Evolutionary conservation across 2,329 filamentous ascomycete species (phyloP).

Genomic region (Sordariomycetes sp.): DNA sequence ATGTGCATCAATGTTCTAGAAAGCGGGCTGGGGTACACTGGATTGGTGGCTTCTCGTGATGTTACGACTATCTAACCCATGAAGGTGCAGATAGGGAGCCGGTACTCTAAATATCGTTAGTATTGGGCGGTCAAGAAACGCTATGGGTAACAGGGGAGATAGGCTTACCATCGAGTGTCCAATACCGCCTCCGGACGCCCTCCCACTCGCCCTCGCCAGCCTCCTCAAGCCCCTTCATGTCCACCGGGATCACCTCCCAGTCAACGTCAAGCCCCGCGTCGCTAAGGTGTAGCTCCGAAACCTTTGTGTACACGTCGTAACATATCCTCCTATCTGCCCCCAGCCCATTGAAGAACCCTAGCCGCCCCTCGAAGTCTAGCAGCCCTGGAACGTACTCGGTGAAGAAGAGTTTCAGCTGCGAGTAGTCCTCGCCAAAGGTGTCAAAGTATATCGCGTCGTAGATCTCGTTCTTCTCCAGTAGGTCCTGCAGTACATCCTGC

Average conservation of each 20-base stretch:
- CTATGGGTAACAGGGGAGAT: neutral
- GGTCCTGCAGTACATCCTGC: conserved; percentile 66
- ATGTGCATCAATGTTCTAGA: neutral
- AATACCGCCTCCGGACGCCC: conserved; percentile 80
- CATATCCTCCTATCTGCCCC: conserved; percentile 87
- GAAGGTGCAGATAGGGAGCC: conserved; percentile 64
- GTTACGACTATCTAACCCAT: conserved; percentile 36
- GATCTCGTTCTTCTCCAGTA: conserved; percentile 56
- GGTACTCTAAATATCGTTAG: conserved; percentile 44
- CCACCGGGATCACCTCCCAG: conserved; percentile 70
- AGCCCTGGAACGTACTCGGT: conserved; percentile 75
- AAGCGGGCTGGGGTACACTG: neutral
- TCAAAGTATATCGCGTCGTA: conserved; percentile 96
- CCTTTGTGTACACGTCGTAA: conserved; percentile 91
- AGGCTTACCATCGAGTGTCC: conserved; percentile 63
- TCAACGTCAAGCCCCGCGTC: conserved; percentile 85
- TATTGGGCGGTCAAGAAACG: conserved; percentile 4
- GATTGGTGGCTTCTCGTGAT: neutral
- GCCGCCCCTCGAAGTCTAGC: conserved; percentile 60
- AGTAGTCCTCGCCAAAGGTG: conserved; percentile 92
- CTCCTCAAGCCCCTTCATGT: conserved; percentile 52
- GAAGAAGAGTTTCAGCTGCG: conserved; percentile 77
- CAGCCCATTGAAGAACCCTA: conserved; percentile 84
- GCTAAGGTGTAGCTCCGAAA: conserved; percentile 81
- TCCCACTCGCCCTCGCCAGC: conserved; percentile 71